Conservation (phyloP, 495 filamentous ascomycete genomes). For the Opeltia flavorubescens region DNA sequence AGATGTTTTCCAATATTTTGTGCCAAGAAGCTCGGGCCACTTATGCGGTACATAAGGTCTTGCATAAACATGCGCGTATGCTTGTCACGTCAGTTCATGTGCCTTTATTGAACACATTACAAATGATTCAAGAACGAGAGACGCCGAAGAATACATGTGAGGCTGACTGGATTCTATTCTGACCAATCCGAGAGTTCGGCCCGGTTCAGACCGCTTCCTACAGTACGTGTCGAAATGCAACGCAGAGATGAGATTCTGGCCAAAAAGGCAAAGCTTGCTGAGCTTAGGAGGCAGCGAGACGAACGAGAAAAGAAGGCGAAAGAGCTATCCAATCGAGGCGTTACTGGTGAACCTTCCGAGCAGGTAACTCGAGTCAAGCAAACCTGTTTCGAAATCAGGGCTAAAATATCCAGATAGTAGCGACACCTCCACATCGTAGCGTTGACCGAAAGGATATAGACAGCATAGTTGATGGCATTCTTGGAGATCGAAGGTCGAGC, state of each 20-base stretch:
- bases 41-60: neutral
- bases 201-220: neutral
- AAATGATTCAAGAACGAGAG: no score
- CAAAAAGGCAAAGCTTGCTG: constrained; percentile 87
- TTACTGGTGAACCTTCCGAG: constrained; percentile 45
- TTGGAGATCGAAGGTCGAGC: constrained; percentile 61
- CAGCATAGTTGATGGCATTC: constrained; percentile 58
- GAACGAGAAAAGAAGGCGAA: constrained; percentile 51
- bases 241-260: constrained; percentile 86
- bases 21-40: constrained; percentile 1
- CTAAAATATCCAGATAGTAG: constrained; percentile 37
- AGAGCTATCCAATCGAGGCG: constrained; percentile 50
- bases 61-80: no score
- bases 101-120: no score
- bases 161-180: neutral
- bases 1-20: neutral
- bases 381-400: neutral
- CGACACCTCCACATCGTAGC: constrained; percentile 52
- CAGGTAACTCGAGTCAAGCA: constrained; percentile 24
- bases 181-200: no score
- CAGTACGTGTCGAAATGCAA: constrained; percentile 25
- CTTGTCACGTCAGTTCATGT: no score
- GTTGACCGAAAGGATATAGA: constrained; percentile 73
- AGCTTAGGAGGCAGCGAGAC: constrained; percentile 75
- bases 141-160: neutral